phyloP scores from a whole-genome alignment of 2,329 filamentous ascomycete genomes.

The Fusarium pilosicola region DNA sequence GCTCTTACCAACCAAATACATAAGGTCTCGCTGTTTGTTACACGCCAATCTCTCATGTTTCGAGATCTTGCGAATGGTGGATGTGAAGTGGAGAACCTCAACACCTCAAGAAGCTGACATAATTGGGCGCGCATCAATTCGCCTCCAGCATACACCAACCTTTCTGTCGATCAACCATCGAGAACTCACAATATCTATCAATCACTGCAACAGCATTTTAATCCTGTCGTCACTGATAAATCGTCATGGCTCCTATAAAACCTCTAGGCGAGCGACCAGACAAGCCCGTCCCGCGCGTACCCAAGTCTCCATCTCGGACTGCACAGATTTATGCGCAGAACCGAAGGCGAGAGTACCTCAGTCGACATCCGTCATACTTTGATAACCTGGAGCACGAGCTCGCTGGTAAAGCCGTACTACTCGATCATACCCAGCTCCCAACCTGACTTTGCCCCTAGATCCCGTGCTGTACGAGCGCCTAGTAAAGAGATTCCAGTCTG shows the following conservation, averaged over 20 bases:
- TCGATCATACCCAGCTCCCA: neutral
- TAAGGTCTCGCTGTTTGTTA: neutral
- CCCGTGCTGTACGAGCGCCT: conserved; percentile 85
- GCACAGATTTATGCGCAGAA: conserved; percentile 73
- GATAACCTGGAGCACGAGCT: conserved; percentile 64
- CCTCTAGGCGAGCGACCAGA: conserved; percentile 24
- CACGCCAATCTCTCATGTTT: neutral
- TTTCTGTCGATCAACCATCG: neutral
- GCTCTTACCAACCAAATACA: neutral
- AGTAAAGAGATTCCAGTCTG: conserved; percentile 79
- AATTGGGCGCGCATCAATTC: neutral
- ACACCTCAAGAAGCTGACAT: neutral
- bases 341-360: conserved; percentile 79
- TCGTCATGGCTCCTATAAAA: conserved; percentile 30
- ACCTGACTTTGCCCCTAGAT: conserved; percentile 57
- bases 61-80: neutral
- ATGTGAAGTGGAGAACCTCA: neutral
- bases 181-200: neutral
- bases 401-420: conserved; percentile 51
- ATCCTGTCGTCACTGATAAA: neutral
- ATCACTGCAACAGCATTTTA: neutral
- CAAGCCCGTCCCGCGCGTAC: conserved; percentile 57
- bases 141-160: neutral
- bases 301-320: conserved; percentile 53
- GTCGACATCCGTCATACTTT: conserved; percentile 79